Conservation (phyloP, 2,329 filamentous ascomycete genomes). For the Ceratocystis variospora region DNA sequence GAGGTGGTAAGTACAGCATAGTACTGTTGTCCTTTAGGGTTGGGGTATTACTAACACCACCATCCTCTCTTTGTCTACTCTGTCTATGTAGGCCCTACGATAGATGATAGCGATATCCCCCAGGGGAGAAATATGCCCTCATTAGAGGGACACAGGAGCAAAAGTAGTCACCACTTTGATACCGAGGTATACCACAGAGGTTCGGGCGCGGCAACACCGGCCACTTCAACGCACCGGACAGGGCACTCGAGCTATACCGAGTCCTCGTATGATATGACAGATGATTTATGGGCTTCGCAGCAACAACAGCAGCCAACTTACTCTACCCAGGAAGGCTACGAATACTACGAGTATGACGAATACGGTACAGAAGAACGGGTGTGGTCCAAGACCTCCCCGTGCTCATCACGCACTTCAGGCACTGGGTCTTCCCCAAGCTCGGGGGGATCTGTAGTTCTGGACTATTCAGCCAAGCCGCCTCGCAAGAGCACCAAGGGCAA, state of each 20-base stretch:
- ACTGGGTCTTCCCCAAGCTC: background rate
- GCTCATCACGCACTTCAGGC: conserved; percentile 2
- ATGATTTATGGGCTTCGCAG: background rate
- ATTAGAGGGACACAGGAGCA: background rate
- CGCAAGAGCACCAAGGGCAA: conserved; percentile 7
- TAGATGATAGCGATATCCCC: background rate
- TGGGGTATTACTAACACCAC: background rate
- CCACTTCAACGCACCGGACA: background rate
- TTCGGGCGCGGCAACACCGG: background rate
- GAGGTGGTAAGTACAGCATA: conserved; percentile 28
- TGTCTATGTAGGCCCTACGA: background rate
- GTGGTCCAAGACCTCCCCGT: background rate
- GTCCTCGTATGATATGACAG: background rate
- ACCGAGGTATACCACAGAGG: background rate
- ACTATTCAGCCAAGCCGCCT: background rate
- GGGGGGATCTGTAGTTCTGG: background rate
- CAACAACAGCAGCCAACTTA: conserved; percentile 1
- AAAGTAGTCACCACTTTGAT: background rate
- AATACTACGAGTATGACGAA: background rate
- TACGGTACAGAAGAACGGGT: background rate
- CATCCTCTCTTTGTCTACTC: background rate
- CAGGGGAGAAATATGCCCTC: background rate
- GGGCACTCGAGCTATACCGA: background rate
- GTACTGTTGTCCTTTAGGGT: background rate
- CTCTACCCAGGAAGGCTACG: background rate